Evolutionary conservation across 2,329 filamentous ascomycete species (phyloP), one percentile per base, ranked within the genome.

Genomic region (Aspergillus pseudoviridinutans): DNA sequence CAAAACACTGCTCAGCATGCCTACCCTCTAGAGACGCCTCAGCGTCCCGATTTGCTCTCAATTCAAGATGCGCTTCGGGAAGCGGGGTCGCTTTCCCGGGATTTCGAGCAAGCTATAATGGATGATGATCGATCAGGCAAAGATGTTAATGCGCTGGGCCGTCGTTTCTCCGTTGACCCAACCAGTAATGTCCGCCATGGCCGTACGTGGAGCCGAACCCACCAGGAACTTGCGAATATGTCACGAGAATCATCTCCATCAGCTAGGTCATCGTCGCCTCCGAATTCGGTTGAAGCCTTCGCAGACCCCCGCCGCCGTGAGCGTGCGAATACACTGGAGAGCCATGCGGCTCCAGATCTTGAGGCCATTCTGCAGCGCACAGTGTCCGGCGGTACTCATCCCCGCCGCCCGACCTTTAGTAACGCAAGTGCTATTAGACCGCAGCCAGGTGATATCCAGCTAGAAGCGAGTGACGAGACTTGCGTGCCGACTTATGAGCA

Each of bases 221-320:
- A 73, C 56, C 75, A 72, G 58, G 77, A 79, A 52, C 66, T 69
- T 46, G 69, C 62, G 58, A 73, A 65, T 53, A 65, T 74, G 51
- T 82, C 80, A 41, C 72, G 79, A 57, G 74, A 74, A 22, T 80
- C 79, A 20, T 83, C 81, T 4, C 71, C 74, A 3, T 82, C 82
- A 24, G 85, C 84, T 50, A 84, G 91, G 55, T 91, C 90, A 1
- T 79, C 85, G 2, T 97, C 94, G 5, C 93, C 93, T 10, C 94
- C 94, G 7, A 99, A 97, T 74, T 99, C 94, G 0, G 92, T 99
- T 53, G 96, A 97, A 74, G 94, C 94, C 3, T 99, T 99, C 74
- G 94, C 94, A 20, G 90, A 94, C 68, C 90, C 91, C 55, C 88
- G 91, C 52, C 90, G 91, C 58, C 88, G 92, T 58, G 90, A 93